phyloP scores from a whole-genome alignment of 176 grass and related monocot genomes.

The Eragrostis curvula region DNA sequence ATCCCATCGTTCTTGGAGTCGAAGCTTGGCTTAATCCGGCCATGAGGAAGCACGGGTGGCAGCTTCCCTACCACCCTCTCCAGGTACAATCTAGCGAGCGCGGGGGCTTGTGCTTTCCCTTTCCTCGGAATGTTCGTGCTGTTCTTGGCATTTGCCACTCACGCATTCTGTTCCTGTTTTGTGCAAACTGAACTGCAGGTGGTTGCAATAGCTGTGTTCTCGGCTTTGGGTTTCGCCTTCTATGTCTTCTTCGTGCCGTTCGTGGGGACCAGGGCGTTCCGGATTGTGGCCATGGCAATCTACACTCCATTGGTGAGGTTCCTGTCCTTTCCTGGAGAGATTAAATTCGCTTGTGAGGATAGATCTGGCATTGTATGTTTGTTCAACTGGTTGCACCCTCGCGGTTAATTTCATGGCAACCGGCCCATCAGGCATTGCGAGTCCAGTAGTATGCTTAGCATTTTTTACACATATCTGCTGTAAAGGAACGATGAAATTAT shows the following conservation, averaged over 20 bases:
- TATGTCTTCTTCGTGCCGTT: slow-evolving; percentile 98
- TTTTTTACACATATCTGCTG: background rate
- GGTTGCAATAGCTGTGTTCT: slow-evolving; percentile 93
- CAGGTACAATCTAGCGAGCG: slow-evolving; percentile 48
- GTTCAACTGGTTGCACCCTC: background rate
- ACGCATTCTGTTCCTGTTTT: background rate
- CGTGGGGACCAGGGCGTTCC: slow-evolving; percentile 65
- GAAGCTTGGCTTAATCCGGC: background rate
- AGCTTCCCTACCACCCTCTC: slow-evolving; percentile 96
- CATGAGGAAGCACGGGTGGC: slow-evolving; percentile 99
- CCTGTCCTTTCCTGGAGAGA: background rate
- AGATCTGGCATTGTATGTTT: slow-evolving; percentile 36
- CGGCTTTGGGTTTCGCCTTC: slow-evolving; percentile 92
- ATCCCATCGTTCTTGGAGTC: background rate
- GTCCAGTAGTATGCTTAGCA: background rate
- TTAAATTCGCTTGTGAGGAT: background rate
- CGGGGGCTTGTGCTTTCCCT: background rate
- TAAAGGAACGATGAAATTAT: background rate
- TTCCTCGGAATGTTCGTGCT: slow-evolving; percentile 1
- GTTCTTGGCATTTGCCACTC: background rate
- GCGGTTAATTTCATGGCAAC: background rate
- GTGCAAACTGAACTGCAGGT: slow-evolving; percentile 52
- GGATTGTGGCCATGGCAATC: slow-evolving; percentile 69
- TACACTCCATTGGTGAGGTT: slow-evolving; percentile 88
- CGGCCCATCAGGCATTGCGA: background rate